Conservation (phyloP, 495 filamentous ascomycete genomes). For the Achaetomiella virescens region DNA sequence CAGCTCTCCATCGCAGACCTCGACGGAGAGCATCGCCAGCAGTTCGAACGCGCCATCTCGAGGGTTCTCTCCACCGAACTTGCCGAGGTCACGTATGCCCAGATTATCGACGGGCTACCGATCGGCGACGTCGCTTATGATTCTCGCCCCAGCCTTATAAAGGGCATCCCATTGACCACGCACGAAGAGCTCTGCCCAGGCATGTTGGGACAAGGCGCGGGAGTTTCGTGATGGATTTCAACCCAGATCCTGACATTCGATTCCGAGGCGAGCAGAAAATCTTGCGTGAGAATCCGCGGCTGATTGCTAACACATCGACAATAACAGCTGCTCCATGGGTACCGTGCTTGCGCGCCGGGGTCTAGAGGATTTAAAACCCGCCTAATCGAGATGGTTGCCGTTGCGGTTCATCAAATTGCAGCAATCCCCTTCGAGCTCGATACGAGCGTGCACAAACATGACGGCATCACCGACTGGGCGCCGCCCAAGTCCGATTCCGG, state of each 20-base stretch:
- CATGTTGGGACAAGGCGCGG: conserved; percentile 12
- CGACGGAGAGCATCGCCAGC: conserved; percentile 8
- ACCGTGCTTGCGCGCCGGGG: conserved; percentile 15
- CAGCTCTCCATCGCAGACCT: conserved; percentile 8
- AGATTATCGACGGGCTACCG: conserved; percentile 32
- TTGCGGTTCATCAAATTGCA: conserved; percentile 27
- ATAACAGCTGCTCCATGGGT: conserved; percentile 11
- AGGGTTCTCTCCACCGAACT: conserved; percentile 17
- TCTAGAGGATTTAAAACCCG: conserved; percentile 21
- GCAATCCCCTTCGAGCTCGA: conserved; percentile 20
- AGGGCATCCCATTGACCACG: conserved; percentile 8
- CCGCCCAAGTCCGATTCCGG: no score
- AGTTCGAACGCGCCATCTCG: conserved; percentile 14
- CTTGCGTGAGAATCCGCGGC: no score
- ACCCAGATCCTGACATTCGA: conserved; percentile 13
- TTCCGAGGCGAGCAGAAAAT: not conserved
- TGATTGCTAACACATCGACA: no score
- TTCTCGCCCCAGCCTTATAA: not conserved
- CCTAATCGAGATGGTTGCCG: conserved; percentile 26
- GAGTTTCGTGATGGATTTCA: conserved; percentile 11
- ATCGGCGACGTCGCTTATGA: conserved; percentile 19
- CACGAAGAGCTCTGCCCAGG: conserved; percentile 22
- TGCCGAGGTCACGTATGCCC: conserved; percentile 27
- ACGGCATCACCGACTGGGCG: conserved; percentile 7
- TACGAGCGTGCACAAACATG: conserved; percentile 5